Conservation (phyloP, 257 asterid genomes). For the Leonotis leonurus region DNA sequence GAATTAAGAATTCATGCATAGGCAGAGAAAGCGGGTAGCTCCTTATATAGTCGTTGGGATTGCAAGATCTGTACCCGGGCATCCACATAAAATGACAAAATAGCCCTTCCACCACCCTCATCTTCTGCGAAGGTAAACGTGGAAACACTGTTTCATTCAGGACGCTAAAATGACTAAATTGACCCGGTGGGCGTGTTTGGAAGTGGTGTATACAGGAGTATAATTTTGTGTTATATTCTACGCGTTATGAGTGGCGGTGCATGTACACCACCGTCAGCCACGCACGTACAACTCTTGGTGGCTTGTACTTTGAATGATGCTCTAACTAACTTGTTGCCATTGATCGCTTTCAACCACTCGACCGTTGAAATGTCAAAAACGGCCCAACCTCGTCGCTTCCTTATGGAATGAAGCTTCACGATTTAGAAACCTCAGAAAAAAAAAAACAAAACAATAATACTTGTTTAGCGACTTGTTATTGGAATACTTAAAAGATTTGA, state of each 20-base stretch:
- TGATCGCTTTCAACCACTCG: conserved; percentile 10
- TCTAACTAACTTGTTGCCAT: conserved; percentile 9
- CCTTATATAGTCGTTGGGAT: conserved; percentile 33
- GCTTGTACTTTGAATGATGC: conserved; percentile 22
- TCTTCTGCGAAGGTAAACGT: conserved; percentile 13
- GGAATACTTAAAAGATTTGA: no score
- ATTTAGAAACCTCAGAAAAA: no score
- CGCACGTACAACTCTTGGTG: neutral
- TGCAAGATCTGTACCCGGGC: conserved; percentile 24
- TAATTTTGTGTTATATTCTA: neutral
- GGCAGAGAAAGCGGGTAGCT: conserved; percentile 32
- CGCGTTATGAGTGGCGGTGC: conserved; percentile 28
- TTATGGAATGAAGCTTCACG: no score
- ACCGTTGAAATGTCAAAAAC: conserved; percentile 2
- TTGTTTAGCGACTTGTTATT: no score
- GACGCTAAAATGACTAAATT: neutral
- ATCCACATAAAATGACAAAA: neutral
- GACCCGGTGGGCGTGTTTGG: conserved; percentile 9
- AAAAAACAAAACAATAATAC: no score
- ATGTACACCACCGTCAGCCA: conserved; percentile 11
- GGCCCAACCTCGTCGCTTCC: neutral
- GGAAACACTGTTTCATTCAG: neutral
- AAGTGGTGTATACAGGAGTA: conserved; percentile 18
- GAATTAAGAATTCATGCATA: conserved; percentile 7
- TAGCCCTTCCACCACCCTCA: conserved; percentile 15